Percentiles rank a stretch among this genome's conserved stretches.
Conservation (phyloP, 2,329 filamentous ascomycete species). For the Furcasterigmium furcatum region DNA sequence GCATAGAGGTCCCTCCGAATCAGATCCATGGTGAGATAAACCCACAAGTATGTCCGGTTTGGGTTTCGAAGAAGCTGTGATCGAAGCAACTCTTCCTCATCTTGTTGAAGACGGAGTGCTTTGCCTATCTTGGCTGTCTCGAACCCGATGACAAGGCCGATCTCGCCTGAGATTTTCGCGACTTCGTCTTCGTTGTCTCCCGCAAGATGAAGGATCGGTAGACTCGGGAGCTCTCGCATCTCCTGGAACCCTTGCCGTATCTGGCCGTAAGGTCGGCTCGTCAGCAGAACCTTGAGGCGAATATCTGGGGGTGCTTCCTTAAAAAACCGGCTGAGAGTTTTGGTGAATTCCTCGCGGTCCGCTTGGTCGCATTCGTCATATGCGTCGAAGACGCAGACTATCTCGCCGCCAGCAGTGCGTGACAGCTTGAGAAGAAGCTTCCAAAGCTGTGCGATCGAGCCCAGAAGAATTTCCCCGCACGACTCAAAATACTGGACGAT, state of each 20-base stretch:
- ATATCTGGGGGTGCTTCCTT: conserved; percentile 5
- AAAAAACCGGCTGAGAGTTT: conserved; percentile 20
- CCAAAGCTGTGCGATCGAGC: conserved; percentile 26
- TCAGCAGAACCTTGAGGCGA: conserved; percentile 31
- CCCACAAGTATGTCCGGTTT: conserved; percentile 22
- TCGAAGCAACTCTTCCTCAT: conserved; percentile 9
- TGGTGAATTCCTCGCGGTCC: conserved; percentile 15
- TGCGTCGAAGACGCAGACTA: conserved; percentile 35
- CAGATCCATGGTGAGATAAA: conserved; percentile 14
- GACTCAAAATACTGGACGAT: conserved; percentile 15
- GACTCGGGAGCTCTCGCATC: background rate
- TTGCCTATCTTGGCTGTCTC: conserved; percentile 4
- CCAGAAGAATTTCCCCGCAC: conserved; percentile 10
- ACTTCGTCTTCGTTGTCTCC: conserved; percentile 13
- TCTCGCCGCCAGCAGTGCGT: conserved; percentile 10
- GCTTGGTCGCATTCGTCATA: conserved; percentile 32
- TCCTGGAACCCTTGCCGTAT: conserved; percentile 16
- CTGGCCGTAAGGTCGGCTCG: conserved; percentile 22
- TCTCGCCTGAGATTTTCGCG: conserved; percentile 14
- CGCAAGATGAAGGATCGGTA: conserved; percentile 11
- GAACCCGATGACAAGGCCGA: conserved; percentile 14
- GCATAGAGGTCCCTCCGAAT: conserved; percentile 10
- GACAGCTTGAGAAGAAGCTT: conserved; percentile 16
- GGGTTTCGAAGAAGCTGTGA: conserved; percentile 7
- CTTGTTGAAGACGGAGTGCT: background rate